These are phyloP conservation scores for Plantago ovata DNA, from an alignment of 257 asterid genomes.

Conservation along the genomic window DNA sequence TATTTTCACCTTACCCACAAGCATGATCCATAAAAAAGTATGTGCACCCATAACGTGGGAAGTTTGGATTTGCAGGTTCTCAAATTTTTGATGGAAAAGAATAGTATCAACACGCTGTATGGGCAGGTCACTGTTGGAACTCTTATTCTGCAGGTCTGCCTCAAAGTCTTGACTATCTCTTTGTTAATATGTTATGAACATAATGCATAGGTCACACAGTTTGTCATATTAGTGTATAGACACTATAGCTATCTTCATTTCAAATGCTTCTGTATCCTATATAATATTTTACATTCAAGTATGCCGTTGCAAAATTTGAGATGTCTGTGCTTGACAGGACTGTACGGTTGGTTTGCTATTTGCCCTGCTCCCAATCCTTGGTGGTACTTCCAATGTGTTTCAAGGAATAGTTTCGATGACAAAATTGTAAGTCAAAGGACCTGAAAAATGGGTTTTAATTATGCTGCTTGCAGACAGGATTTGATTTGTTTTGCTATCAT, in stretches of 20 bases:
- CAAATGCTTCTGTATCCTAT: constrained; percentile 14
- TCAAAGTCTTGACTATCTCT: constrained; percentile 1
- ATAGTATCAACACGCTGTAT: constrained; percentile 53
- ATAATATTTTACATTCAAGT: constrained; percentile 9
- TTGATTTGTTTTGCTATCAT: constrained; percentile 3
- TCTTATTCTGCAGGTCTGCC: constrained; percentile 67
- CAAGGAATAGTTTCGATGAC: constrained; percentile 70
- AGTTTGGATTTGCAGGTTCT: constrained; percentile 50
- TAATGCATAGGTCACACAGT: constrained; percentile 17
- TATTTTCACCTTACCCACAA: too few relatives aligned
- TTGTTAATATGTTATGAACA: constrained; percentile 15
- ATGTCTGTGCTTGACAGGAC: constrained; percentile 52
- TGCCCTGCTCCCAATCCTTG: constrained; percentile 85
- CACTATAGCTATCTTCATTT: constrained; percentile 12
- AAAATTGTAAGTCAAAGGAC: constrained; percentile 51
- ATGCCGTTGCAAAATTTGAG: constrained; percentile 25
- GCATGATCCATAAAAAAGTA: too few relatives aligned
- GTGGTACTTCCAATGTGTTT: constrained; percentile 80
- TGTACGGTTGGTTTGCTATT: constrained; percentile 83
- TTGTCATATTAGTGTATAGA: constrained; percentile 13
- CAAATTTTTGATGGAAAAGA: constrained; percentile 81
- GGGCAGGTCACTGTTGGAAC: constrained; percentile 89
- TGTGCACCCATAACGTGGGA: constrained; percentile 11
- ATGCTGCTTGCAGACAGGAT: background rate
- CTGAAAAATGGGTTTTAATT: constrained; percentile 10